Evolutionary conservation across 2,329 filamentous ascomycete species (phyloP).

Genomic region (Helminthosporium solani): DNA sequence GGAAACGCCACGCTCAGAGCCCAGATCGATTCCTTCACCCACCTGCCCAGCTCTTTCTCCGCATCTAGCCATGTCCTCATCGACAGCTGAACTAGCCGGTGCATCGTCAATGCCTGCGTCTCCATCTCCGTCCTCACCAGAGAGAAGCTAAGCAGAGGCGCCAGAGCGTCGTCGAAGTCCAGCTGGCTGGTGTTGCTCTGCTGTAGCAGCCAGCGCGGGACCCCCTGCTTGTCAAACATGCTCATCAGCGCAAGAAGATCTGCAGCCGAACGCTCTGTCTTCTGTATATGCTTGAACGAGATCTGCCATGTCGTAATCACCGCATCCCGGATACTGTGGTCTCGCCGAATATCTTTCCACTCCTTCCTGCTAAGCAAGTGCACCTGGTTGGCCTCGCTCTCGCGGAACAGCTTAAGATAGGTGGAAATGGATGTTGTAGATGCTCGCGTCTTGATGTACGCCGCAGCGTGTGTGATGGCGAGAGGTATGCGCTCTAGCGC

Average conservation of each 20-base stretch:
- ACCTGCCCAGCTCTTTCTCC: conserved; percentile 6
- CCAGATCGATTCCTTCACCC: conserved; percentile 4
- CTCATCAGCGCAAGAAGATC: conserved; percentile 44
- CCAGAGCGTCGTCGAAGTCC: conserved; percentile 16
- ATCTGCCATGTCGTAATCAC: conserved; percentile 41
- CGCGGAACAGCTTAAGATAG: conserved; percentile 45
- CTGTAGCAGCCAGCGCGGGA: conserved; percentile 11
- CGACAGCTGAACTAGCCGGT: conserved; percentile 13
- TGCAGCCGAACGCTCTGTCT: conserved; percentile 32
- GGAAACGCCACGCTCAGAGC: conserved; percentile 7
- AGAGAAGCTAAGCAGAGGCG: conserved; percentile 13
- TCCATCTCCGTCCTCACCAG: conserved; percentile 8
- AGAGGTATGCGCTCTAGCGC: conserved; percentile 38
- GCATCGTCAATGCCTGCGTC: conserved; percentile 9
- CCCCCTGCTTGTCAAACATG: conserved; percentile 16
- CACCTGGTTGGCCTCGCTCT: conserved; percentile 32
- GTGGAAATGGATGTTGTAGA: conserved; percentile 8
- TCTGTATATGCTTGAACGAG: conserved; percentile 35
- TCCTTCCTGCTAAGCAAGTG: conserved; percentile 18
- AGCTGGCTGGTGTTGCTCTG: conserved; percentile 6
- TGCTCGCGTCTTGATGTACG: conserved; percentile 28
- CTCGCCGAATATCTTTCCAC: conserved; percentile 31
- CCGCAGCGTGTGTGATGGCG: conserved; percentile 35
- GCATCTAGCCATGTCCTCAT: conserved; percentile 13
- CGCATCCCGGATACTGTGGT: conserved; percentile 33